Conservation (phyloP, 129 eudicot species). For the Chrysanthemum seticuspe region DNA sequence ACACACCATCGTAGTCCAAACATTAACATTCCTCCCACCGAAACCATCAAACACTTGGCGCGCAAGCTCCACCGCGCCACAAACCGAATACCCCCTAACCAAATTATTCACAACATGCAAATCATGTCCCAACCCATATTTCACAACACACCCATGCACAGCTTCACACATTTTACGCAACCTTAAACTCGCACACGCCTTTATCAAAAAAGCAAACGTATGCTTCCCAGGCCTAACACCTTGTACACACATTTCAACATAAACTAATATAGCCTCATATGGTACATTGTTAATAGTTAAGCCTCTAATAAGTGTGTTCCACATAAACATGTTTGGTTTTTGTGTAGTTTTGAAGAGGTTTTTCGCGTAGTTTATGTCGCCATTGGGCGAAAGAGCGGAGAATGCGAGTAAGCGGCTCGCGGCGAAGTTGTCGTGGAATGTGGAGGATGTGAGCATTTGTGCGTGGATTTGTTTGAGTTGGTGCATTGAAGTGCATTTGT, state of each 20-base stretch:
- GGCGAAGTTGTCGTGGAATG: slow-evolving; percentile 71
- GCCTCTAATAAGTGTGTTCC: slow-evolving; percentile 85
- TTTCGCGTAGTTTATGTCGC: slow-evolving; percentile 55
- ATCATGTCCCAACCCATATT: slow-evolving; percentile 59
- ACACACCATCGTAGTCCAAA: slow-evolving; percentile 85
- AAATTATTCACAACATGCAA: slow-evolving; percentile 68
- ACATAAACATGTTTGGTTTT: slow-evolving; percentile 71
- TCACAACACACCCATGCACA: slow-evolving; percentile 54
- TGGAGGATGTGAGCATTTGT: slow-evolving; percentile 69
- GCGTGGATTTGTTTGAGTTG: slow-evolving; percentile 79
- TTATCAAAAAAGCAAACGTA: slow-evolving; percentile 74
- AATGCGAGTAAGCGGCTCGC: slow-evolving; percentile 74
- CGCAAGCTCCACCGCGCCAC: slow-evolving; percentile 40
- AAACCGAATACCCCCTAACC: slow-evolving; percentile 53
- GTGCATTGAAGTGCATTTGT: slow-evolving; percentile 65
- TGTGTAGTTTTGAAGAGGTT: slow-evolving; percentile 36
- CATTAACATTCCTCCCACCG: slow-evolving; percentile 46
- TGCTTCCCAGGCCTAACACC: slow-evolving; percentile 68
- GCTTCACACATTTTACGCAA: slow-evolving; percentile 34
- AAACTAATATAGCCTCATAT: slow-evolving; percentile 41
- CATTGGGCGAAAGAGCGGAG: slow-evolving; percentile 57
- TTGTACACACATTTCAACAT: slow-evolving; percentile 41
- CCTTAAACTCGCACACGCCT: slow-evolving; percentile 50
- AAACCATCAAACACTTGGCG: slow-evolving; percentile 69
- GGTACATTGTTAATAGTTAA: slow-evolving; percentile 53